phyloP scores from a whole-genome alignment of 768 basidiomycete genomes.

The Sarcodon aspratus region DNA sequence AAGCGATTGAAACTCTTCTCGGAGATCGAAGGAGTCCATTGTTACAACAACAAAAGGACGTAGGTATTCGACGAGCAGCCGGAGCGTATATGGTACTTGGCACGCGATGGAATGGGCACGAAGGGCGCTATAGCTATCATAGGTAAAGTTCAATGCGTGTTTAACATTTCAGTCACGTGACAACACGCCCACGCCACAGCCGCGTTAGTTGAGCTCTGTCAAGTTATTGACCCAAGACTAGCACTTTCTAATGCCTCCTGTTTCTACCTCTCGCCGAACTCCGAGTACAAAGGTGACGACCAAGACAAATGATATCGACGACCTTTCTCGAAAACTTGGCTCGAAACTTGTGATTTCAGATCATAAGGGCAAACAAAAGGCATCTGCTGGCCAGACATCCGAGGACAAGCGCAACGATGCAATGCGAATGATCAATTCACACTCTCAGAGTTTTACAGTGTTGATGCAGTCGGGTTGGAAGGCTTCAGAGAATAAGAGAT shows the following conservation, averaged over 20 bases:
- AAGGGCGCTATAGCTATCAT: too few species aligned
- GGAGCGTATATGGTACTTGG: too few species aligned
- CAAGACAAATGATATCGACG: constrained; percentile 4
- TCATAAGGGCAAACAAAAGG: constrained; percentile 8
- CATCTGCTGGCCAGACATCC: constrained; percentile 4
- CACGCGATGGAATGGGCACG: too few species aligned
- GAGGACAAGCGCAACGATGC: constrained; percentile 30
- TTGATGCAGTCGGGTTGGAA: constrained; percentile 55
- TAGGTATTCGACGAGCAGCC: too few species aligned
- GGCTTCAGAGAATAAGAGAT: constrained; percentile 18
- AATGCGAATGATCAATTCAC: constrained; percentile 56
- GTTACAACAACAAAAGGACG: not conserved
- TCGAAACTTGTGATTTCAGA: constrained; percentile 15
- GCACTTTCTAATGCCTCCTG: too few species aligned
- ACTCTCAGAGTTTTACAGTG: constrained; percentile 44
- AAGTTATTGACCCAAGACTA: too few species aligned
- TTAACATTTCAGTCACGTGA: too few species aligned
- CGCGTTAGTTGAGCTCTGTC: too few species aligned
- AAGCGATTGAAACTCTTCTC: constrained; percentile 62
- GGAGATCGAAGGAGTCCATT: constrained; percentile 52
- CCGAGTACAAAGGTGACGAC: not conserved
- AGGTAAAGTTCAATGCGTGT: too few species aligned
- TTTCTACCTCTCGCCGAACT: not conserved
- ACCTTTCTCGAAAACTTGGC: constrained; percentile 14
- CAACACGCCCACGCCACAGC: too few species aligned